Base-by-base conservation (phyloP, 495 filamentous ascomycete genomes). In the Clavariopsis aquatica region DNA sequence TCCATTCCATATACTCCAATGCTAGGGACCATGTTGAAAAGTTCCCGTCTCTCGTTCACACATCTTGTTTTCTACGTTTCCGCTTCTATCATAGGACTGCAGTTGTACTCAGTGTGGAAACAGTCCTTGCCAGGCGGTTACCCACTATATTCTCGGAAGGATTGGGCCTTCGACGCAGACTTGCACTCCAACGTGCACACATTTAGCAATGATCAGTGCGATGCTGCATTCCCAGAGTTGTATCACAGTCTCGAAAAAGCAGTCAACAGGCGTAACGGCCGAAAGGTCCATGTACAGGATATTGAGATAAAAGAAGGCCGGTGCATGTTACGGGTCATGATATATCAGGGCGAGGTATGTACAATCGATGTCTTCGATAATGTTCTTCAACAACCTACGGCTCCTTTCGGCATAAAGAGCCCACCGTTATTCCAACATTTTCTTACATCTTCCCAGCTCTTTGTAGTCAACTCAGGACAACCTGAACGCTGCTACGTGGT, bases 121-220 rank as follows among this genome's bases (percentile, higher is more conserved):
- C 36, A 64, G 19, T 49, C 27, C 23, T 12, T 29, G 20, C 55
- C 36, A 28, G 17, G 9, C n/a, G 28, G 52, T 27, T 26, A 41
- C 20, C 26, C n/a, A 23, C 56, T 22, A 47, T 60, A 22, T 43
- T 6, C 38, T 43, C 63, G 31, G 6, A 53, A 56, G 15, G 23
- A 15, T 8, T 66, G 63, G 63, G 7, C 31, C 1, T 66, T 66
- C 41, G 56, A 66, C 29, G 31, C 63, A 2, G 63, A 66, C 41
- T 1, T 53, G 23, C 63, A 66, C 27, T 55, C 63, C 1, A 66
- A 66, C 52, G 55, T 66, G 47, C 63, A 66, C 28, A 66, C 63
- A 2, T 49, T 66, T 4, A 60, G 24, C 19, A 47, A 66, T 20
- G 63, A 66, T 29, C 63, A 66, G 27, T 66, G 63, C 36, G 63